Evolutionary conservation across 257 asterid species (phyloP).

Genomic region (Phtheirospermum japonicum): DNA sequence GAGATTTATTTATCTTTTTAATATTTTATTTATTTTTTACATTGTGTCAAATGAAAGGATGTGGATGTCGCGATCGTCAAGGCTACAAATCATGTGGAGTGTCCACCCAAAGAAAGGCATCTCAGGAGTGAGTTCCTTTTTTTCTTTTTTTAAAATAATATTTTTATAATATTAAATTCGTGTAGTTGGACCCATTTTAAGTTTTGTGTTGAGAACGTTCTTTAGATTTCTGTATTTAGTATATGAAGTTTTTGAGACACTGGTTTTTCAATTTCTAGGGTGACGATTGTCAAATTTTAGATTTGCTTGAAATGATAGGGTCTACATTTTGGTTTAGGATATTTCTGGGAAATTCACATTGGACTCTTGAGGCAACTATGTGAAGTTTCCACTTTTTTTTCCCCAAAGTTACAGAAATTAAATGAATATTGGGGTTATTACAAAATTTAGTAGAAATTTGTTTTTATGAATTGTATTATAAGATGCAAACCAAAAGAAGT

Average conservation of each 20-base stretch:
- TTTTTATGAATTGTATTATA: constrained; percentile 3
- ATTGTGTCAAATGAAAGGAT: constrained; percentile 61
- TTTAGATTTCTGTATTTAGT: constrained; percentile 19
- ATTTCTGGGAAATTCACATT: no score
- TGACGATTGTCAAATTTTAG: not conserved
- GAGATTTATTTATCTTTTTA: constrained; percentile 24
- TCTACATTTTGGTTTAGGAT: no score
- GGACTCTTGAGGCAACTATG: no score
- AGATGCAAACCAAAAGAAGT: not conserved
- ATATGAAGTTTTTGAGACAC: constrained; percentile 3
- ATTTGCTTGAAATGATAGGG: constrained; percentile 5
- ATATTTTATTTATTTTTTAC: constrained; percentile 27
- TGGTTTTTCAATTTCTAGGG: not conserved
- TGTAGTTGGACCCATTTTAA: not conserved
- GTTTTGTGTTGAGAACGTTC: constrained; percentile 14
- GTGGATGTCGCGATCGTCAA: constrained; percentile 99
- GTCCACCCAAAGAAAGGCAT: constrained; percentile 96
- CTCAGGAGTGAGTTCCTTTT: constrained; percentile 69
- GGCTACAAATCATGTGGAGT: constrained; percentile 99
- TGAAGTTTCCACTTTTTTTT: not conserved
- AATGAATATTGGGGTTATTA: constrained; percentile 13
- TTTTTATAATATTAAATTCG: no score
- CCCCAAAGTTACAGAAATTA: constrained; percentile 12
- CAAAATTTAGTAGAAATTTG: constrained; percentile 8
- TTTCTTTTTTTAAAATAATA: no score